Evolutionary conservation across 2,329 filamentous ascomycete species (phyloP).

Genomic region (Fusarium newnesense): DNA sequence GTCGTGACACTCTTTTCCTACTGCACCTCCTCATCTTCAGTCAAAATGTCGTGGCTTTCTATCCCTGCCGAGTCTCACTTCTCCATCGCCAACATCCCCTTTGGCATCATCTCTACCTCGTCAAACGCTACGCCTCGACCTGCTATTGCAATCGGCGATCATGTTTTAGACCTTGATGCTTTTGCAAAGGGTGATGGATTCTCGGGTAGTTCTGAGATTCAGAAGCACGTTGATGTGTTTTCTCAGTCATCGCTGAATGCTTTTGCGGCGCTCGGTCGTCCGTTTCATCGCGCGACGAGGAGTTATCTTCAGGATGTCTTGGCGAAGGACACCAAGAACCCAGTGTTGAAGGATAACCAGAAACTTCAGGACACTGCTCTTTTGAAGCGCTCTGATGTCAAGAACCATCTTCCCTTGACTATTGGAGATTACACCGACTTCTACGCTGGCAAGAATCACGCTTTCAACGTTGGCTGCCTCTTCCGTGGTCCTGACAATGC

Average conservation of each 20-base stretch:
- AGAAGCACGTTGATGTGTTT: conserved; percentile 44
- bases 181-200: conserved; percentile 64
- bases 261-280: conserved; percentile 66
- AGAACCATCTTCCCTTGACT: conserved; percentile 76
- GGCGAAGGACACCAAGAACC: conserved; percentile 61
- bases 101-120: conserved; percentile 79
- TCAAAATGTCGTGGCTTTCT: conserved; percentile 45
- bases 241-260: conserved; percentile 45
- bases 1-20: neutral
- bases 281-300: conserved; percentile 76
- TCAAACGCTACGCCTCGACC: conserved; percentile 66
- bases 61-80: conserved; percentile 49
- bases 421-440: conserved; percentile 90
- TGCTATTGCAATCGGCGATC: conserved; percentile 77
- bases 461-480: conserved; percentile 74
- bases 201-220: conserved; percentile 37
- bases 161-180: conserved; percentile 74
- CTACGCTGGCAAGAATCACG: conserved; percentile 83
- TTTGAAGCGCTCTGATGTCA: conserved; percentile 57
- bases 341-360: conserved; percentile 52
- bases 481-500: conserved; percentile 80
- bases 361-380: conserved; percentile 45
- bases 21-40: neutral
- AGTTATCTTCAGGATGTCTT: conserved; percentile 72
- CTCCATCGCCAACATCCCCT: conserved; percentile 81